phyloP scores from a whole-genome alignment of 306 rosid species.

The Begonia masoniana region DNA sequence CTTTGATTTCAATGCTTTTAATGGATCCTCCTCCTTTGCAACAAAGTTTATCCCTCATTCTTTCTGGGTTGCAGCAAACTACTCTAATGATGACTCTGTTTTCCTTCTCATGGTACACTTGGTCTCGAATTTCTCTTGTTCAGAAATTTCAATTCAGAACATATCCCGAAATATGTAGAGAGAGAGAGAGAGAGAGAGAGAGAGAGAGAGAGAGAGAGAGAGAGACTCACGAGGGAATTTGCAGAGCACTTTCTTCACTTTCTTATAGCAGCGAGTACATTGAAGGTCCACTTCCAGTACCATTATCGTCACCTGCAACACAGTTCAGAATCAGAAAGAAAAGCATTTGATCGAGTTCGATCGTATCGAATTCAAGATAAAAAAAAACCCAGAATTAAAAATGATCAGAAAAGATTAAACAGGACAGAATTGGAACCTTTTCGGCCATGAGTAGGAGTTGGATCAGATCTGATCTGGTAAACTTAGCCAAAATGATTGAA shows the following conservation, averaged over 20 bases:
- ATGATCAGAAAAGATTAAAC: no score
- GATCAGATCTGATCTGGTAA: no score
- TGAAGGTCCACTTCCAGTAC: slow-evolving; percentile 61
- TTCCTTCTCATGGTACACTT: slow-evolving; percentile 39
- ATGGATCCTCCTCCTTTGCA: slow-evolving; percentile 43
- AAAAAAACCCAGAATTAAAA: no score
- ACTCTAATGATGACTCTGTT: slow-evolving; percentile 49
- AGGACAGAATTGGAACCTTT: no score
- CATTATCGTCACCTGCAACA: slow-evolving; percentile 38
- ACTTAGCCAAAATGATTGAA: no score
- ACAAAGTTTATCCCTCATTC: slow-evolving; percentile 44
- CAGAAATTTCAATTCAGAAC: slow-evolving; percentile 7
- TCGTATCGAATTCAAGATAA: no score
- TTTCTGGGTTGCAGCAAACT: slow-evolving; percentile 67
- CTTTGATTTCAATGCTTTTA: slow-evolving; percentile 51
- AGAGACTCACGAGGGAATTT: slow-evolving; percentile 57
- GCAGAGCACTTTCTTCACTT: slow-evolving; percentile 63
- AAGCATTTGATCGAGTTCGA: no score
- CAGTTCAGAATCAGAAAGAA: no score
- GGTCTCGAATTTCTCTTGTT: slow-evolving; percentile 79
- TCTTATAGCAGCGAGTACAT: slow-evolving; percentile 55
- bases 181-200: background rate
- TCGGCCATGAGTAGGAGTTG: no score
- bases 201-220: no score
- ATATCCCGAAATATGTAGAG: background rate